These are phyloP conservation scores for Ogataea allantospora DNA, from an alignment of 805 yeast species.

Conservation along the genomic window DNA sequence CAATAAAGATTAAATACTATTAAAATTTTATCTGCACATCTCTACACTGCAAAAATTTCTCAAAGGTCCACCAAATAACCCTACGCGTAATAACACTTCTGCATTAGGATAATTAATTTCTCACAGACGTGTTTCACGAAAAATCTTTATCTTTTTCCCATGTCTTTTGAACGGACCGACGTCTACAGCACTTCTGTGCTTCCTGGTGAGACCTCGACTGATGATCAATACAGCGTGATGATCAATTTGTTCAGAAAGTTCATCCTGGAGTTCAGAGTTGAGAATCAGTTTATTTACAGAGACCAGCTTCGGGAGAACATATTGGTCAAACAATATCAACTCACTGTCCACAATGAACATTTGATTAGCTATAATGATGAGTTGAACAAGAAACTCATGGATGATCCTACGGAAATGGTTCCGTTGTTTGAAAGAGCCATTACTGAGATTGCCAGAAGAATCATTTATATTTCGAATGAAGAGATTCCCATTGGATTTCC, in stretches of 20 bases:
- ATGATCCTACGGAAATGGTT: conserved; percentile 84
- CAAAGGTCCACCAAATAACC: background rate
- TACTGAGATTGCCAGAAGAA: conserved; percentile 80
- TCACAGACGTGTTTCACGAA: conserved; percentile 12
- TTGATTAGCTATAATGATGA: conserved; percentile 86
- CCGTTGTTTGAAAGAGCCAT: conserved; percentile 82
- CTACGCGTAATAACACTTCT: conserved; percentile 11
- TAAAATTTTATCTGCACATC: conserved; percentile 13
- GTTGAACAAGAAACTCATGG: conserved; percentile 75
- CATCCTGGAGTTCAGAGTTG: conserved; percentile 80
- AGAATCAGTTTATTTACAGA: conserved; percentile 79
- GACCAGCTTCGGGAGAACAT: conserved; percentile 89
- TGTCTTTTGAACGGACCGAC: conserved; percentile 77
- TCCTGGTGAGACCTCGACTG: conserved; percentile 75
- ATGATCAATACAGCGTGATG: conserved; percentile 63
- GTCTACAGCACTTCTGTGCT: conserved; percentile 75
- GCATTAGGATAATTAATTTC: conserved; percentile 8
- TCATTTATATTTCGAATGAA: conserved; percentile 52
- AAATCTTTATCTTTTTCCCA: conserved; percentile 22
- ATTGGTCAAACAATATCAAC: conserved; percentile 66
- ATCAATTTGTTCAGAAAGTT: conserved; percentile 77
- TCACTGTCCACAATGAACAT: conserved; percentile 80
- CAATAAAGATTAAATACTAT: conserved; percentile 7
- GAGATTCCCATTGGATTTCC: conserved; percentile 62
- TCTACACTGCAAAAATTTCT: conserved; percentile 7